Conservation (phyloP, 371 early-diverging fungal species). For the Mucor lusitanicus region DNA sequence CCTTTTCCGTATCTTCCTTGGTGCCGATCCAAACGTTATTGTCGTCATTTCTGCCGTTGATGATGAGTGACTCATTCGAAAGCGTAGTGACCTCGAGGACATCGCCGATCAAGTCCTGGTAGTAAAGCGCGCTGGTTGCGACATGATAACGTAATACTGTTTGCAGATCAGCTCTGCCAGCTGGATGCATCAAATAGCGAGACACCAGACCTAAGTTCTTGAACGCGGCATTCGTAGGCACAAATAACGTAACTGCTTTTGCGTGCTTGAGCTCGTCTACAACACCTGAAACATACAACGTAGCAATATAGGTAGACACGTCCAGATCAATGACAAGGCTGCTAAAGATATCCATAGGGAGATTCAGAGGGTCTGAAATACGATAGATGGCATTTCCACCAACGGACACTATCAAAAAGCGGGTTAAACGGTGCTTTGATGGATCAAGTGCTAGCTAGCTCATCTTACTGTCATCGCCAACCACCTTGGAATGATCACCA, state of each 20-base stretch:
- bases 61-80: slow-evolving; percentile 19
- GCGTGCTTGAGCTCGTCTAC: slow-evolving; percentile 37
- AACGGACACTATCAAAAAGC: slow-evolving; percentile 18
- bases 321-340: slow-evolving; percentile 41
- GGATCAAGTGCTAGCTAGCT: neutral
- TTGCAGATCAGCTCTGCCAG: slow-evolving; percentile 34
- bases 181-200: slow-evolving; percentile 45
- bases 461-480: slow-evolving; percentile 27
- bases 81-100: slow-evolving; percentile 16
- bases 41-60: slow-evolving; percentile 10
- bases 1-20: neutral
- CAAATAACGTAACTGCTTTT: slow-evolving; percentile 56
- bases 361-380: slow-evolving; percentile 32
- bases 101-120: slow-evolving; percentile 21
- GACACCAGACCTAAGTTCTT: slow-evolving; percentile 46
- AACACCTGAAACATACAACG: slow-evolving; percentile 36
- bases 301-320: slow-evolving; percentile 44
- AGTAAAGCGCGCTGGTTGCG: slow-evolving; percentile 38
- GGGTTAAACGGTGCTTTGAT: neutral
- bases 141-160: slow-evolving; percentile 48
- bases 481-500: slow-evolving; percentile 25
- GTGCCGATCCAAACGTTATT: slow-evolving; percentile 14
- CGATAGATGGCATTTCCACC: slow-evolving; percentile 35
- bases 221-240: slow-evolving; percentile 54
- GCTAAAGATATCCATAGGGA: slow-evolving; percentile 35